Evolutionary conservation across 176 grass and related monocot species (phyloP), one percentile per base, ranked within the genome.

Genomic region (Aegilops longissima): DNA sequence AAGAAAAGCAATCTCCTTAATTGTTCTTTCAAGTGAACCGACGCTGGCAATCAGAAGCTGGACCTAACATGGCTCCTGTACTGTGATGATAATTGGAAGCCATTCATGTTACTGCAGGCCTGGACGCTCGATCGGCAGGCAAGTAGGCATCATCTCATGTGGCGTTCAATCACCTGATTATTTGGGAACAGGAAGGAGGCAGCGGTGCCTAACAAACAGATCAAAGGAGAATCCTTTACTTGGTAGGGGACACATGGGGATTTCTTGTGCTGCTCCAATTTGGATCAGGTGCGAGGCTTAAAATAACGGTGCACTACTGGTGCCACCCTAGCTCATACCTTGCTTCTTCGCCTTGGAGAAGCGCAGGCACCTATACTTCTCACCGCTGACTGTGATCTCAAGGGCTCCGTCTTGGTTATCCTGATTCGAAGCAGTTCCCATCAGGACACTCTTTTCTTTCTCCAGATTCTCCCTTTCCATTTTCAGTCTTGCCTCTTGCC

Each of bases 281-380:
- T 66, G 40, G 44, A 38, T 52, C 21, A 76, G 30, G 33, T 70
- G 18, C 20, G 11, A 80, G 69, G 35, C 70, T 70, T 23, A 29
- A 87, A 52, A 64, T 54, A 39, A 62, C 20, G 14, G 34, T 30
- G 24, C 59, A 35, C 33, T 44, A 45, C 4, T 27, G 62, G 30
- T 31, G 59, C 64, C 35, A 0, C 63, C 35, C 0, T 49, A 44
- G 65, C 58, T 67, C 27, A 21, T 12, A 27, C 40, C 18, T 95
- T 89, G 94, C 82, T 99, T 99, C 89, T 99, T 99, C 12, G 92
- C 94, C 85, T 99, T 97, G 42, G 97, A 97, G 73, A 97, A 99
- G 33, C 97, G 89, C 40, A 99, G 92, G 73, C 94, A 99, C 67
- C 97, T 85, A 45, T 99, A 99, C 83, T 99, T 99, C 90, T 99